Base-by-base conservation (phyloP, 2,329 filamentous ascomycete genomes). In the Cercospora zeina region DNA sequence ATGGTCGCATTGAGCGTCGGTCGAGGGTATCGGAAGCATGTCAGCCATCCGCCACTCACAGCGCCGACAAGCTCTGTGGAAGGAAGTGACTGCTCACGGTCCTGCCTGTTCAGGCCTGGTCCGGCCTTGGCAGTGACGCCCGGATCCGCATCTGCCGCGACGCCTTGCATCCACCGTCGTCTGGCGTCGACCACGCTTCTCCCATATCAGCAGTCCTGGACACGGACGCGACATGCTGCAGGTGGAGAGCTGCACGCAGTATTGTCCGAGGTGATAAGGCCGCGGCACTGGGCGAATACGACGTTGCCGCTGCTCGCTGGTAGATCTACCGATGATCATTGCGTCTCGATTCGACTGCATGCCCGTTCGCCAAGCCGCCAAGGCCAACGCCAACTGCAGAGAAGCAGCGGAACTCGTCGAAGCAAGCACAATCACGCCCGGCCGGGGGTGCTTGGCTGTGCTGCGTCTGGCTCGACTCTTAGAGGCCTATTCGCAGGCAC, bases 1-100 rank as follows among this genome's bases (percentile, higher is more conserved):
- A 64, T 61, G 54, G 58, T 64, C 19, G 62, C 31, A 64, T 54
- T 61, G 54, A 54, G 53, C 50, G 59, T 63, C 57, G 47, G 51
- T 31, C 16, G 42, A 39, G 36, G 37, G 58, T 59, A 27, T 54
- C 49, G 11, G 59, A 37, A 24, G 33, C 49, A 61, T 58, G 34
- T 57, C 30, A 16, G 16, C 14, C 8, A 13, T 19, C 45, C 21
- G 42, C 62, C 58, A 63, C 33, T 54, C 53, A 31, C 24, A 34
- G 37, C 27, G 33, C 45, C 31, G 19, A 36, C 14, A 63, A 63
- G 62, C 19, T 49, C 58, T 58, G 30, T 54, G 54, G 58, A 61
- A 61, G 51, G 11, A 36, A 19, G 36, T 36, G 33, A 47, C 45
- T 36, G 58, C 49, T 58, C 50, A 39, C 50, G 42, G 42, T 47